A percentile compares a stretch with the other conserved stretches of the same genome.
These are phyloP conservation scores for Phaseolus coccineus DNA, from an alignment of 331 rosid species.

Conservation along the genomic window DNA sequence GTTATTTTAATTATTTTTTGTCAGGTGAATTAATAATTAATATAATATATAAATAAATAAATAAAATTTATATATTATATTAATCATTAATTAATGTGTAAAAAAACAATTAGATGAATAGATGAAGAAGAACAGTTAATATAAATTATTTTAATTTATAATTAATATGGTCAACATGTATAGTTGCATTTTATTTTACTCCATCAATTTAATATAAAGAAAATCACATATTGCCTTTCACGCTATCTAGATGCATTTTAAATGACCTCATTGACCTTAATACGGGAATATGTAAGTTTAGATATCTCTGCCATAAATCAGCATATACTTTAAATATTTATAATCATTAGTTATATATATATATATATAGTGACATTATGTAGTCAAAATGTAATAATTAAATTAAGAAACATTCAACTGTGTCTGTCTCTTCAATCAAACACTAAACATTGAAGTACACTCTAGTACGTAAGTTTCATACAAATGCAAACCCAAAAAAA, in stretches of 20 bases:
- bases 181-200: neutral
- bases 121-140: too few relatives aligned
- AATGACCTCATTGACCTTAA: neutral
- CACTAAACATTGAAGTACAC: constrained; percentile 1
- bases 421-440: neutral
- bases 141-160: too few relatives aligned
- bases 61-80: too few relatives aligned
- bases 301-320: too few relatives aligned
- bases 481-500: neutral
- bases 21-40: too few relatives aligned
- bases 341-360: too few relatives aligned
- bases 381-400: neutral
- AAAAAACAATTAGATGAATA: too few relatives aligned
- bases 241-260: neutral
- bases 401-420: neutral
- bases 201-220: neutral
- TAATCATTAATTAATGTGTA: too few relatives aligned
- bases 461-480: neutral
- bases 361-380: neutral
- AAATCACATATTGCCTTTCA: neutral
- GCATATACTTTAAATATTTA: too few relatives aligned
- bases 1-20: too few relatives aligned
- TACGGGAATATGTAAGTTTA: neutral
- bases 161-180: too few relatives aligned
- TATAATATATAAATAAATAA: too few relatives aligned